Base-by-base conservation (phyloP, 2,329 filamentous ascomycete species). In the Cephalotrichum gorgonifer region DNA sequence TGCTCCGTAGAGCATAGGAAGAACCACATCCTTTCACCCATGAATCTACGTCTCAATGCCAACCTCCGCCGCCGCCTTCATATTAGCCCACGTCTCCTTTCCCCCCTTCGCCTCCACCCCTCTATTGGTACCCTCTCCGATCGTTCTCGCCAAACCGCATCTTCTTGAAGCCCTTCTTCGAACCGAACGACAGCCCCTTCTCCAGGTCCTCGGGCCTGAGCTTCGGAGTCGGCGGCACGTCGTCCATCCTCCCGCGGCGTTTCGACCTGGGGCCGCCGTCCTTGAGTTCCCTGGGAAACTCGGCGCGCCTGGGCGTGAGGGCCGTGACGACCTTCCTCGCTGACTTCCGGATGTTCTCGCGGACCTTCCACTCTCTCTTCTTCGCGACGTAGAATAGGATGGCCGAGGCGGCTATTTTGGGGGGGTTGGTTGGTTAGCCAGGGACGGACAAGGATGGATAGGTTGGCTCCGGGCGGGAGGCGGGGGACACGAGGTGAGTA, bases 291-390 rank as follows among this genome's bases (percentile, higher is more conserved):
- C 65, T 72, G 3, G 80, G 79, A 52, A 83, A 83, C 55, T 81
- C 78, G 50, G 72, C 65, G 50, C 79, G 71, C 44, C 79, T 69
- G 6, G 80, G 80, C n/a, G 80, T 83, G 49, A 84, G 69, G 5
- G 74, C 80, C 4, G 72, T 75, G 41, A 75, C 77, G 26, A 84
- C 78, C 58, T 72, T 79, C 53, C 72, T 74, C 28, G 80, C 79
- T 2, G 86, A 89, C 54, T 78, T 79, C 49, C 83, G 77, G 50
- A 94, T 72, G 27, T 75, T 85, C 60, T 86, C 79, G 51, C 82
- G 79, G 55, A 93, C 72, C 55, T 82, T 85, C 88, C 88, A 93
- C 64, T 90, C 86, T 43, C 83, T 79, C 69, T 88, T 89, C 73
- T 93, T 93, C 49, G 88, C 85, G 33, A 91, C 63, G 63, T 83